Percentiles rank a stretch among this genome's conserved stretches.
These are phyloP conservation scores for Lipomyces sp. DNA, from an alignment of 805 yeast genomes.

Conservation along the genomic window DNA sequence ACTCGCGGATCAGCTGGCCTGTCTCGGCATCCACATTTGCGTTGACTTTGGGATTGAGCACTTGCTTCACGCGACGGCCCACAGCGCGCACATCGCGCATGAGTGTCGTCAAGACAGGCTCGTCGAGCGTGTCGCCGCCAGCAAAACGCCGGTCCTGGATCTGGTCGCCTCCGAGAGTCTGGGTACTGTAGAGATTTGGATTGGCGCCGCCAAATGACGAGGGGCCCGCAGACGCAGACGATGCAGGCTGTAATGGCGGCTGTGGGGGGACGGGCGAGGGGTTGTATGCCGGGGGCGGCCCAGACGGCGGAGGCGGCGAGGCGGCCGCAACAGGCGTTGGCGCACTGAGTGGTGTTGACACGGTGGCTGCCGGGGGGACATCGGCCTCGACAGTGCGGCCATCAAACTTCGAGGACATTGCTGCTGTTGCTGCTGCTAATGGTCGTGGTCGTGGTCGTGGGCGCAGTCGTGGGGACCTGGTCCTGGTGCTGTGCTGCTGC, in stretches of 20 bases:
- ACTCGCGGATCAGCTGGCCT: slow-evolving; percentile 41
- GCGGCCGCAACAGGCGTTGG: slow-evolving; percentile 8
- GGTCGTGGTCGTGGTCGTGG: no score
- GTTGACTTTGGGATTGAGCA: slow-evolving; percentile 42
- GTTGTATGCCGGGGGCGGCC: neutral
- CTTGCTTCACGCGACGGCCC: slow-evolving; percentile 44
- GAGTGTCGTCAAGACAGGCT: slow-evolving; percentile 59
- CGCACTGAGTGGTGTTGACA: neutral
- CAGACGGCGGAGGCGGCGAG: neutral
- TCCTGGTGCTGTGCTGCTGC: no score
- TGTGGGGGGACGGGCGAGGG: neutral
- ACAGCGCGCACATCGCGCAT: slow-evolving; percentile 47
- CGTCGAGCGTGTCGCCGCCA: slow-evolving; percentile 72
- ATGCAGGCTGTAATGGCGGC: no score
- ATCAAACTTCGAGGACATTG: slow-evolving; percentile 14
- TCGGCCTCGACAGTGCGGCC: slow-evolving; percentile 21
- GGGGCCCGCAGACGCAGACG: neutral
- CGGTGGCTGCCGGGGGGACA: slow-evolving; percentile 13
- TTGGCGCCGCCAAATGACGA: neutral
- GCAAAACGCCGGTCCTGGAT: slow-evolving; percentile 51
- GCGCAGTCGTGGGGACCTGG: no score
- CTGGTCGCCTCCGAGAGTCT: slow-evolving; percentile 30
- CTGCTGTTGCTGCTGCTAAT: neutral
- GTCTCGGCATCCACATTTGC: slow-evolving; percentile 30
- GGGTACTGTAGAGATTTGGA: neutral